Base-by-base conservation (phyloP, 352 stramenopile genomes). In the Pythium phragmitis region DNA sequence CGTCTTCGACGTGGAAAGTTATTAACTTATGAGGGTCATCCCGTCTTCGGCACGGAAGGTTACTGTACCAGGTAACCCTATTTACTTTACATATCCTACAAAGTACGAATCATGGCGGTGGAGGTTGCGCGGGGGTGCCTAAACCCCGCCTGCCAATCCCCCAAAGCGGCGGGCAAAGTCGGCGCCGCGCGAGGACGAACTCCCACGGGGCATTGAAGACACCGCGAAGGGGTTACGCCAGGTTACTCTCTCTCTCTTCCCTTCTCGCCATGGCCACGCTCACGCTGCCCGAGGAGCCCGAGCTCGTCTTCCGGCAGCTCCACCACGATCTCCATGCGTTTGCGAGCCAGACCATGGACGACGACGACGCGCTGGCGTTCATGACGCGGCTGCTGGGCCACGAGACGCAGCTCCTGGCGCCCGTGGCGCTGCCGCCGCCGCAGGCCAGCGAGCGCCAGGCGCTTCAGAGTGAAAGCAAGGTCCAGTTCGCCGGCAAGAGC, bases 271-370 rank as follows among this genome's bases (percentile, higher is more conserved):
- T 65, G 63, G 39, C 63, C 37, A 62, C 56, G 34, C 63, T 68
- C 37, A 54, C 69, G 63, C 63, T 92, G 55, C 59, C 73, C 37
- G 68, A 87, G 43, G 78, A 81, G 69, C 83, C 83, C 45, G 59
- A 73, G 70, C 78, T 92, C 71, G 75, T 70, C 48, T 91, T 87
- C 74, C 79, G 83, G 49, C 75, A 80, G 75, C 74, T 92, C 63
- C 80, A 91, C 55, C 79, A 89, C 51, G 79, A 92, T 47, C 75
- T 92, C 46, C 72, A 84, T 54, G 70, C 73, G 57, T 91, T 88
- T 56, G 81, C 77, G 48, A 78, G 69, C 16, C 80, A 86, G 55
- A 84, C 70, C 37, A 88, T 88, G 77, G 76, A 82, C 45, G 83
- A 89, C 48, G 76, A 84, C 47, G 76, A 79, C 54, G 75, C 72